phyloP scores from a whole-genome alignment of 2,329 filamentous ascomycete species.

The Daldinia sp. region DNA sequence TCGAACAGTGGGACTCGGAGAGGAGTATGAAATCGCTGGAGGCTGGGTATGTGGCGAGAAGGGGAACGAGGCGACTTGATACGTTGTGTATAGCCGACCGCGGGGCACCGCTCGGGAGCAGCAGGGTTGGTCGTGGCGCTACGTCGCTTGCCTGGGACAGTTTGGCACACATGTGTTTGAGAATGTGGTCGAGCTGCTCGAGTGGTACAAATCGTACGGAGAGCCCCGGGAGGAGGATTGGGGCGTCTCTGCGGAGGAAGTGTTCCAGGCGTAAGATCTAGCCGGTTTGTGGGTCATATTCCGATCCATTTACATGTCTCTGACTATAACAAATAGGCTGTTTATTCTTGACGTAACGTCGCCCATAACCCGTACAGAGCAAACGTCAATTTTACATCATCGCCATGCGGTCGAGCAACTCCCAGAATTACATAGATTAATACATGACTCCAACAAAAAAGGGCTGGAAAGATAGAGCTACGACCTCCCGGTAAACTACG shows the following conservation, averaged over 20 bases:
- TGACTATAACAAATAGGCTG: conserved; percentile 5
- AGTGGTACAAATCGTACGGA: conserved; percentile 10
- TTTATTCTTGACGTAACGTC: conserved; percentile 2
- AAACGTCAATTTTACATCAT: conserved; percentile 8
- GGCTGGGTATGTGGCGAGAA: neutral
- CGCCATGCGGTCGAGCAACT: neutral
- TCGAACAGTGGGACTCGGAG: no score
- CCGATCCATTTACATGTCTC: neutral
- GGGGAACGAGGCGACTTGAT: conserved; percentile 11
- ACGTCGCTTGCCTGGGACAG: conserved; percentile 8
- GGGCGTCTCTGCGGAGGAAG: neutral
- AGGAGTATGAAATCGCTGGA: conserved; percentile 9
- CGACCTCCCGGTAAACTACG: conserved; percentile 3
- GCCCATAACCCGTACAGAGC: neutral
- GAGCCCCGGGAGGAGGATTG: neutral
- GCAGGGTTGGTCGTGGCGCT: conserved; percentile 17
- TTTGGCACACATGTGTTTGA: conserved; percentile 13
- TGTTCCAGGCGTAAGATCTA: neutral
- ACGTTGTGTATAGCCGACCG: conserved; percentile 4
- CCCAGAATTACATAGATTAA: neutral
- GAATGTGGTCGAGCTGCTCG: conserved; percentile 9
- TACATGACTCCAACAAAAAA: neutral
- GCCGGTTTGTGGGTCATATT: neutral
- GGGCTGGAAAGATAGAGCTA: neutral
- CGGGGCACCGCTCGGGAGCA: neutral